Conservation (phyloP, 2,329 filamentous ascomycete species). For the Fusarium subglutinans region DNA sequence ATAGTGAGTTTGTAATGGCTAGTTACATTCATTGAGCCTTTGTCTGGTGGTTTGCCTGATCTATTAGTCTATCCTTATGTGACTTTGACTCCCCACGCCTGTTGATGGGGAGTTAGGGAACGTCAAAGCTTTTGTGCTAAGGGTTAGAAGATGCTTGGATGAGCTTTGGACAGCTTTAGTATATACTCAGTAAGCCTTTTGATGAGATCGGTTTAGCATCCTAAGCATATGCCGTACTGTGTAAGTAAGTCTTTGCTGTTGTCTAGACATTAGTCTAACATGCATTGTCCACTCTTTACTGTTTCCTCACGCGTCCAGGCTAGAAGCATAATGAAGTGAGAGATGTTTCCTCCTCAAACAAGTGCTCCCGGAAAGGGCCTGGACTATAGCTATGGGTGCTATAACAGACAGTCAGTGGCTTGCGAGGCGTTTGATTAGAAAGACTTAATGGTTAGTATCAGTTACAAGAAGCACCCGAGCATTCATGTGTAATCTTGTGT, state of each 20-base stretch:
- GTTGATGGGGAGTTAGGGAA: neutral
- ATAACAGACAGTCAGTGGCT: constrained; percentile 2
- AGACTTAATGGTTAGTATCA: neutral
- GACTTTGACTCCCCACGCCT: neutral
- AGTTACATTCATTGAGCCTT: neutral
- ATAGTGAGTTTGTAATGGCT: neutral
- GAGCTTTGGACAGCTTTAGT: neutral
- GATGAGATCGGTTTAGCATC: too few relatives aligned
- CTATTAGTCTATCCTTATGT: too few relatives aligned
- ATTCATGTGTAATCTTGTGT: neutral
- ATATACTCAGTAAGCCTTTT: neutral
- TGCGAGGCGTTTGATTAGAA: neutral
- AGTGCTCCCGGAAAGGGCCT: neutral
- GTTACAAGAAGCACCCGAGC: neutral
- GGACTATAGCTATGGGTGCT: constrained; percentile 11
- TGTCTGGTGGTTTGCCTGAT: neutral
- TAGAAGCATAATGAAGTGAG: neutral
- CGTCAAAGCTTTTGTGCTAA: neutral
- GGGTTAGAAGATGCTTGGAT: neutral
- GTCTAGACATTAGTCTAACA: neutral
- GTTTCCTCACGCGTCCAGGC: neutral
- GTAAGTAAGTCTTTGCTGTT: neutral
- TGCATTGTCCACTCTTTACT: neutral
- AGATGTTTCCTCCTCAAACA: constrained; percentile 15
- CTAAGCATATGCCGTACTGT: neutral